Evolutionary conservation across 306 rosid genomes (phyloP).

Genomic region (Delonix regia): DNA sequence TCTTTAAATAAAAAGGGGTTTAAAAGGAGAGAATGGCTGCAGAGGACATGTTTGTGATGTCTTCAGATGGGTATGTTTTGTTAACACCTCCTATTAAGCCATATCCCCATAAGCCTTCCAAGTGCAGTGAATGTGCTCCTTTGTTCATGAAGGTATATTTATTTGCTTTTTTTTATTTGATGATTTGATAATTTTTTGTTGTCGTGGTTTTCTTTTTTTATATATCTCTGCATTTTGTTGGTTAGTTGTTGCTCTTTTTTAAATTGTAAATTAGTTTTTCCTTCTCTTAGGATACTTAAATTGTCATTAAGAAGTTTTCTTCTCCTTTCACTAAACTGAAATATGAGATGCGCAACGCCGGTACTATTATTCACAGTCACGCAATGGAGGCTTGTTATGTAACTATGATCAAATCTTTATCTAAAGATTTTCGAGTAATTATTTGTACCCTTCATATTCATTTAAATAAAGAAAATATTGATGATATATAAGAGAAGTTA

Average conservation of each 20-base stretch:
- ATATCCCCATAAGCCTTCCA: constrained; percentile 26
- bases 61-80: constrained; percentile 28
- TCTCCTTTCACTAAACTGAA: constrained; percentile 36
- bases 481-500: neutral
- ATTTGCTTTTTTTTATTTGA: neutral
- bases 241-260: too few relatives aligned
- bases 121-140: neutral
- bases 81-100: constrained; percentile 16
- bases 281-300: too few relatives aligned
- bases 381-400: constrained; percentile 68
- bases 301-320: too few relatives aligned
- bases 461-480: neutral
- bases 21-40: constrained; percentile 38
- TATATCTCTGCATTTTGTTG: neutral
- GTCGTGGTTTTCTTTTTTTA: neutral
- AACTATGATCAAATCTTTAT: constrained; percentile 59
- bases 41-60: constrained; percentile 35
- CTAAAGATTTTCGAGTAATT: constrained; percentile 68
- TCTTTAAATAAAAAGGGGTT: constrained; percentile 13
- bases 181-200: neutral
- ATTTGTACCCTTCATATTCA: neutral
- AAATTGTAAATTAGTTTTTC: too few relatives aligned
- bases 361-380: constrained; percentile 75
- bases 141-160: neutral
- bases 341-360: constrained; percentile 62